A percentile compares a stretch with the other conserved stretches of the same genome.
Evolutionary conservation across 2,329 filamentous ascomycete genomes (phyloP).

Genomic region (Xylaria sp.): DNA sequence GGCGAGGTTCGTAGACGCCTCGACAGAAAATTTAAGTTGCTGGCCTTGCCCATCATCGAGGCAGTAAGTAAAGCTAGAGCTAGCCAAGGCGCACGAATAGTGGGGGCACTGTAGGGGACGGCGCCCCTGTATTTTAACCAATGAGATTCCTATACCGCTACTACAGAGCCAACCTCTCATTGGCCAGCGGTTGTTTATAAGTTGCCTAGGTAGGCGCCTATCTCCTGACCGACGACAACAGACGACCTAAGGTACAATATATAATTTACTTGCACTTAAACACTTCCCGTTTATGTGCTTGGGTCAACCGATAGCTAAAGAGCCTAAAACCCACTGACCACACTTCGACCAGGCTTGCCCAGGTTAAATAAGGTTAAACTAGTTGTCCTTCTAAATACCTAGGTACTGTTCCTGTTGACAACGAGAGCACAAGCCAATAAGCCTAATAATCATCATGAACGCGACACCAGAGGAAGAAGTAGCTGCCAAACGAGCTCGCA

Average conservation of each 20-base stretch:
- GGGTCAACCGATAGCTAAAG: neutral
- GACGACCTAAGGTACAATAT: neutral
- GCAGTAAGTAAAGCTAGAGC: neutral
- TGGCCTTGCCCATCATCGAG: conserved; percentile 19
- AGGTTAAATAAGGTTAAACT: neutral
- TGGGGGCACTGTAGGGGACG: conserved; percentile 12
- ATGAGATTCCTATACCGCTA: conserved; percentile 1
- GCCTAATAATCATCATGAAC: conserved; percentile 38
- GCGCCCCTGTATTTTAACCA: neutral
- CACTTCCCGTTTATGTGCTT: no score
- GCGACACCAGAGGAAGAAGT: conserved; percentile 46
- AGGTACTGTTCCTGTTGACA: neutral
- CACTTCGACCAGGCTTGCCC: no score
- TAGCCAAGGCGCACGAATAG: conserved; percentile 28
- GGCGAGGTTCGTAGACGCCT: conserved; percentile 23
- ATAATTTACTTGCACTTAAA: no score
- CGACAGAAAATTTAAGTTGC: conserved; percentile 34
- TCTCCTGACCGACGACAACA: neutral
- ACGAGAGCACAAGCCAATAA: neutral
- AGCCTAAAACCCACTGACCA: neutral
- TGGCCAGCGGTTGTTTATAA: conserved; percentile 3
- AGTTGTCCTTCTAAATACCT: neutral
- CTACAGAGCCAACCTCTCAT: neutral
- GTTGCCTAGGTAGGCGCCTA: neutral
- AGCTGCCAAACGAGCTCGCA: conserved; percentile 53